Conservation (phyloP, 2,329 filamentous ascomycete genomes). For the Penicillium sp. region DNA sequence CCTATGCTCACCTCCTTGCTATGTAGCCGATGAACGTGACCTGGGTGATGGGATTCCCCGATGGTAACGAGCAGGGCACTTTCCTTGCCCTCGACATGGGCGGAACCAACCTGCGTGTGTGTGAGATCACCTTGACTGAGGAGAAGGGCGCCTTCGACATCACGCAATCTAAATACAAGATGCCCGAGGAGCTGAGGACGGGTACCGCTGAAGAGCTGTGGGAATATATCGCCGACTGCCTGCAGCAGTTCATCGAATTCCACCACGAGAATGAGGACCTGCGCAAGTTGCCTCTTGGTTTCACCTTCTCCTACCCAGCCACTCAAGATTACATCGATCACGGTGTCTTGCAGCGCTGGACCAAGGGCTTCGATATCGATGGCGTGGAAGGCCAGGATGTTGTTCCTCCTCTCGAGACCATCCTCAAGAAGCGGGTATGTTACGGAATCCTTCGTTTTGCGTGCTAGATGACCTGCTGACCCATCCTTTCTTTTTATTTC, state of each 20-base stretch:
- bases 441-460: not conserved
- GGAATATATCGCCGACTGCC: conserved; percentile 90
- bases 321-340: conserved; percentile 92
- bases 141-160: conserved; percentile 88
- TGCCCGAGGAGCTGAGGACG: conserved; percentile 88
- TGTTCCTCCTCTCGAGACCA: conserved; percentile 78
- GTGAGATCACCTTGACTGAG: conserved; percentile 82
- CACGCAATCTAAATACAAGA: conserved; percentile 90
- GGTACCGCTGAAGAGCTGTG: conserved; percentile 79
- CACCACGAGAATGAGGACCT: conserved; percentile 65
- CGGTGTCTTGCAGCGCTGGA: conserved; percentile 89
- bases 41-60: conserved; percentile 87
- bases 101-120: conserved; percentile 90
- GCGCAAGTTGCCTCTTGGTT: conserved; percentile 67
- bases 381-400: conserved; percentile 89
- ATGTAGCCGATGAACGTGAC: conserved; percentile 91
- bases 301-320: conserved; percentile 94
- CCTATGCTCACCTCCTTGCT: conserved; percentile 15
- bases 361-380: conserved; percentile 91
- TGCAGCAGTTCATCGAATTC: conserved; percentile 82
- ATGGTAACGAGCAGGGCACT: conserved; percentile 78
- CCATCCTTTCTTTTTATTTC: too few species aligned
- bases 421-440: conserved; percentile 61
- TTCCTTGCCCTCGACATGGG: conserved; percentile 92
- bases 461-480: too few species aligned